Evolutionary conservation across 306 rosid genomes (phyloP), one percentile per base, ranked within the genome.

Genomic region (Coriaria nepalensis): DNA sequence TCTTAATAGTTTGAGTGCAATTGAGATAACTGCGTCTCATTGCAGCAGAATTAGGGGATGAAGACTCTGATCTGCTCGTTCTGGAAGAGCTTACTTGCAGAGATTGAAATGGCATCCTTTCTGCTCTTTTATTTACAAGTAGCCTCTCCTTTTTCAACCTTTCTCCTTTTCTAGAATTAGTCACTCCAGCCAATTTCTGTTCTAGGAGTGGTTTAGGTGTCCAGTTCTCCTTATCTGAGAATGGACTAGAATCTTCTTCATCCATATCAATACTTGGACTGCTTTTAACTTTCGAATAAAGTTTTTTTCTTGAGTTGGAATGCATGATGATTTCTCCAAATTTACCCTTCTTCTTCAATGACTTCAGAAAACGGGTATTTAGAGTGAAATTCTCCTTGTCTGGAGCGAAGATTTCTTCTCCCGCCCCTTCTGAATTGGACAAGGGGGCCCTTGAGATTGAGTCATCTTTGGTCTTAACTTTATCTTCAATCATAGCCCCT

Each of bases 361-460:
- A 67, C 57, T 20, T 66, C 65, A 49, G 52, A 20, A 50, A 58
- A 66, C 62, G 75, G 41, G 72, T 67, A 40, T 73, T 62, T 66
- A 82, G 76, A 52, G 81, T 73, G 29, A 72, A 69, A 67, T 76
- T 83, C 61, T 81, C 93, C 73, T 79, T 90, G 61, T 70, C 79
- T 32, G 73, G 80, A 48, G 84, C 68, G 48, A 56, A 77, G 10
- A 52, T 56, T 63, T 76, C 83, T 52, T 63, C 78, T 57, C 68
- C 82, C 55, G 64, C 70, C 55, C 55, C 59, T 29, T 38, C 68
- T 34, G 59, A 63, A 62, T 38, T 65, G 53, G 71, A 63, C 29
- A 57, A 52, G 58, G 40, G 49, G 50, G 70, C 57, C 56, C 57
- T 73, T 33, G 55, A 37, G 20, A 46, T 57, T 15, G 53, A 20